A percentile compares a stretch with the other conserved stretches of the same genome.
Evolutionary conservation across 139 green algal species (phyloP).

Genomic region (Desmodesmus armatus): DNA sequence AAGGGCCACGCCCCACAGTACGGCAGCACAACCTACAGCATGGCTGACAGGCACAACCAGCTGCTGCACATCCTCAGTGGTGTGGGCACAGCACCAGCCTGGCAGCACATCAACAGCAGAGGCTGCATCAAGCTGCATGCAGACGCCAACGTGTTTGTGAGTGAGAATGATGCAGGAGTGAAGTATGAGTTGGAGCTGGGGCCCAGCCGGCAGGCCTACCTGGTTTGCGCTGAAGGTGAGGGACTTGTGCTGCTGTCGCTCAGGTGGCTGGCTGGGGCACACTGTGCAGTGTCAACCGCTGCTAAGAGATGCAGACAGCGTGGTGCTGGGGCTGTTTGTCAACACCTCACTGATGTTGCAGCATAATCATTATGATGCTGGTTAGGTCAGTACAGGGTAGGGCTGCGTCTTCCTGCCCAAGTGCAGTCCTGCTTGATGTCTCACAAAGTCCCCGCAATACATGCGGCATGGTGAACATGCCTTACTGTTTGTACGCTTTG

Average conservation of each 20-base stretch:
- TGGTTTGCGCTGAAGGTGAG: constrained; percentile 44
- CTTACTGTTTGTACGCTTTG: too few relatives aligned
- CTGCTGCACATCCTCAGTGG: constrained; percentile 81
- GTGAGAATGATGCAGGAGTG: constrained; percentile 65
- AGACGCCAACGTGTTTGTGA: constrained; percentile 83
- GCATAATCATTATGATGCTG: not conserved
- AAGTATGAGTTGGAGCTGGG: constrained; percentile 55
- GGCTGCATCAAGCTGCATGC: constrained; percentile 62
- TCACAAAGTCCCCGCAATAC: too few relatives aligned
- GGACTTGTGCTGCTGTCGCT: not conserved
- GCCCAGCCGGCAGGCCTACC: constrained; percentile 52
- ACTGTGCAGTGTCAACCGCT: too few relatives aligned
- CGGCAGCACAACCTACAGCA: constrained; percentile 53
- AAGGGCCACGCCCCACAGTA: constrained; percentile 76
- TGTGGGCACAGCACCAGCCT: constrained; percentile 46
- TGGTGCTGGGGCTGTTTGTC: too few relatives aligned
- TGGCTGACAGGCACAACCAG: constrained; percentile 72
- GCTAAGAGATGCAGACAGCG: too few relatives aligned
- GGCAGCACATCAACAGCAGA: constrained; percentile 30
- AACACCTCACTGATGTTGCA: too few relatives aligned
- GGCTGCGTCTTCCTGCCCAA: too few relatives aligned
- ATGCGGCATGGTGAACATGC: too few relatives aligned
- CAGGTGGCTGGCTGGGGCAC: too few relatives aligned
- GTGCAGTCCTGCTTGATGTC: too few relatives aligned
- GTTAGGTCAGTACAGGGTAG: too few relatives aligned